A percentile compares a stretch with the other conserved stretches of the same genome.
Conservation (phyloP, 2,329 filamentous ascomycete genomes). For the Aspergillus eucalypticola region DNA sequence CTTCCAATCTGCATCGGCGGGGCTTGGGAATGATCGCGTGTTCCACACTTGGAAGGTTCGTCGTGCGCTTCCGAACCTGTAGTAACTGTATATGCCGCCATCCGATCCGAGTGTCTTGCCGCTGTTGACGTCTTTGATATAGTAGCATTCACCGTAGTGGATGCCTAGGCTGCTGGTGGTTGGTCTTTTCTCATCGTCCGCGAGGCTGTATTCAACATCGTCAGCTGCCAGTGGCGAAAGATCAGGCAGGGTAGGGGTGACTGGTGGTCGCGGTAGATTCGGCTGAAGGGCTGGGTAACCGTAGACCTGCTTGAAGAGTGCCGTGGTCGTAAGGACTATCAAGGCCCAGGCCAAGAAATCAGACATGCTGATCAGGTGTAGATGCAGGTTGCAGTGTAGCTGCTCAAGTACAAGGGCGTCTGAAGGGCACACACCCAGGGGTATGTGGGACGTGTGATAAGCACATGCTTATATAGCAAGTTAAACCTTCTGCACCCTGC, state of each 20-base stretch:
- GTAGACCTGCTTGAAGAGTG: background rate
- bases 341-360: background rate
- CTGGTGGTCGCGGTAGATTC: background rate
- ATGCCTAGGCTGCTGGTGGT: background rate
- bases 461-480: no score
- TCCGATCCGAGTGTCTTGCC: background rate
- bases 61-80: conserved; percentile 1
- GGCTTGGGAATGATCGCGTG: background rate
- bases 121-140: background rate
- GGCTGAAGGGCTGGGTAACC: background rate
- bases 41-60: background rate
- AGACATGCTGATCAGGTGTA: background rate
- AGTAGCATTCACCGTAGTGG: conserved; percentile 1
- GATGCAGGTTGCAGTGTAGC: no score
- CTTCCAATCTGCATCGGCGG: background rate
- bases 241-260: background rate
- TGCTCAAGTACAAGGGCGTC: no score
- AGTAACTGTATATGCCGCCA: conserved; percentile 4
- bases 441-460: no score
- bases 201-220: no score
- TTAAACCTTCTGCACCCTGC: no score
- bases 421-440: no score
- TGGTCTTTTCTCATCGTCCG: no score
- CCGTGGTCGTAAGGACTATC: background rate
- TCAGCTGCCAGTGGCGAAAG: background rate